phyloP scores from a whole-genome alignment of 2,329 filamentous ascomycete species.

The Colletotrichum musicola region DNA sequence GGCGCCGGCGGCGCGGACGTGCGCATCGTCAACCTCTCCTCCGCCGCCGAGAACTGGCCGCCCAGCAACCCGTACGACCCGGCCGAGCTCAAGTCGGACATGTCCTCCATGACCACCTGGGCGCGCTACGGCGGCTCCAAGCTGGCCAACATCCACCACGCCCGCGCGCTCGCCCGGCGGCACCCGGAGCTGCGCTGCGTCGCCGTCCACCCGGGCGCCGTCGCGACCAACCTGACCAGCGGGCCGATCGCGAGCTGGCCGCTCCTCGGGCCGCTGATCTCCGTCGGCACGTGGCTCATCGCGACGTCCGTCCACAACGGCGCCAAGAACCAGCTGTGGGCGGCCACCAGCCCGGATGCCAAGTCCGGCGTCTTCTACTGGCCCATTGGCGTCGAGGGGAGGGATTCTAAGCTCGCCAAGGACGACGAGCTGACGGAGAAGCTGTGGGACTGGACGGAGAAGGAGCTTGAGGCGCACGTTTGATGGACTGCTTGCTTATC shows the following conservation, averaged over 20 bases:
- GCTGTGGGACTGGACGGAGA: conserved; percentile 53
- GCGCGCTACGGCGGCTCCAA: conserved; percentile 61
- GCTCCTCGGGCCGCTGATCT: conserved; percentile 15
- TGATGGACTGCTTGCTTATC: too few species aligned
- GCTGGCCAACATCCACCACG: conserved; percentile 46
- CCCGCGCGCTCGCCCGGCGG: conserved; percentile 44
- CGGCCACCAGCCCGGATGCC: conserved; percentile 29
- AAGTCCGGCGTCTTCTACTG: conserved; percentile 50
- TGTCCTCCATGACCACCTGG: conserved; percentile 50
- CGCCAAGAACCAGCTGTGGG: conserved; percentile 40
- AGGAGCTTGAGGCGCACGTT: conserved; percentile 43
- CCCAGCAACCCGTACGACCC: conserved; percentile 28
- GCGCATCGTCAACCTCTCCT: conserved; percentile 39
- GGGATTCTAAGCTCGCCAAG: conserved; percentile 41
- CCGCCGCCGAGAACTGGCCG: conserved; percentile 30
- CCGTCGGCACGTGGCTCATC: conserved; percentile 1
- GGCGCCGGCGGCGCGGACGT: conserved; percentile 21
- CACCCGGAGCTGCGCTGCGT: conserved; percentile 57
- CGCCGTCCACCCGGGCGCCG: conserved; percentile 59
- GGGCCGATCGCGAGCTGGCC: conserved; percentile 19
- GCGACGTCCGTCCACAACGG: conserved; percentile 18
- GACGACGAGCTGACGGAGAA: conserved; percentile 46
- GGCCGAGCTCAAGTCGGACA: conserved; percentile 40
- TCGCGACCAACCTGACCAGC: conserved; percentile 46
- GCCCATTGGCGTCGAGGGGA: conserved; percentile 46